Evolutionary conservation across 2,329 filamentous ascomycete genomes (phyloP).

Genomic region (Claviceps africana): DNA sequence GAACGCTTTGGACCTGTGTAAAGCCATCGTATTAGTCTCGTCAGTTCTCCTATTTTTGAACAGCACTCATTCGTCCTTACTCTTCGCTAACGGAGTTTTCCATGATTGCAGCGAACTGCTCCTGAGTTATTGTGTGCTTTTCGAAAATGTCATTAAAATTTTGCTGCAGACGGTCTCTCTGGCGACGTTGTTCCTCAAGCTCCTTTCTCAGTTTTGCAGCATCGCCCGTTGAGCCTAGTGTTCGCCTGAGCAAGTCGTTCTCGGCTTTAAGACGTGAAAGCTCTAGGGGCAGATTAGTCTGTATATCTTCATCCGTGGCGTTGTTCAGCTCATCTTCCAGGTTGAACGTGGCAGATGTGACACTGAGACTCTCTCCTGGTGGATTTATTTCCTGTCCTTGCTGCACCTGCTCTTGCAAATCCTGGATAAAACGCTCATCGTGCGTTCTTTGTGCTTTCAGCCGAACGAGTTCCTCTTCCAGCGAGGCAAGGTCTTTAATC

Average conservation of each 20-base stretch:
- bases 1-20: conserved; percentile 38
- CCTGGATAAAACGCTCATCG: conserved; percentile 40
- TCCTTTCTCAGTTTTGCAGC: conserved; percentile 40
- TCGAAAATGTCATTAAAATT: conserved; percentile 44
- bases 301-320: conserved; percentile 24
- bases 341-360: conserved; percentile 20
- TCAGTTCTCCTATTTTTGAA: too few species aligned
- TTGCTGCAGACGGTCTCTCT: conserved; percentile 36
- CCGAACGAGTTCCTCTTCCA: conserved; percentile 34
- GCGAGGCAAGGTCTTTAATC: conserved; percentile 28
- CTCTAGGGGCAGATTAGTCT: conserved; percentile 33
- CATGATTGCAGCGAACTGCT: conserved; percentile 42
- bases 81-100: conserved; percentile 37
- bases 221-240: conserved; percentile 38
- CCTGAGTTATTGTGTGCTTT: conserved; percentile 41
- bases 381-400: conserved; percentile 16
- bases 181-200: conserved; percentile 38
- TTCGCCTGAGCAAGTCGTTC: conserved; percentile 43
- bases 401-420: conserved; percentile 45
- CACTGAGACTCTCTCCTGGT: conserved; percentile 10
- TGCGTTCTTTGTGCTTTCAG: conserved; percentile 31
- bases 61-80: conserved; percentile 30
- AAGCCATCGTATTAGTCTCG: conserved; percentile 20
- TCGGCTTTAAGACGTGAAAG: conserved; percentile 47
- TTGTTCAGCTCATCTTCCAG: conserved; percentile 48